Percentiles rank a stretch among this genome's conserved stretches.
These are phyloP conservation scores for Phaffomyces opuntiae DNA, from an alignment of 805 yeast genomes.

Conservation along the genomic window DNA sequence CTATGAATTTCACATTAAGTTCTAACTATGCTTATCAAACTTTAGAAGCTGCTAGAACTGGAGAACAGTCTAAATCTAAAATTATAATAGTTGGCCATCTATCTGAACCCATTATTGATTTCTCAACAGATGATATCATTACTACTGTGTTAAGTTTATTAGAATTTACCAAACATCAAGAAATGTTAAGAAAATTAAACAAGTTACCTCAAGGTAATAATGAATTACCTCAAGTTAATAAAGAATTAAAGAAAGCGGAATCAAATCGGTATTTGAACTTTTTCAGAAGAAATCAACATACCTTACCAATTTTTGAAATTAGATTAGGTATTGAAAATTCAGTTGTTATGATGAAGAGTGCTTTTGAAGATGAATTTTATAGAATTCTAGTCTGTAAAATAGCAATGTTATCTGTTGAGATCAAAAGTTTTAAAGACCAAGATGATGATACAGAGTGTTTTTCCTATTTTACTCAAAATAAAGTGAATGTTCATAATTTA, in stretches of 20 bases:
- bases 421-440: constrained; percentile 8
- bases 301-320: constrained; percentile 29
- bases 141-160: constrained; percentile 23
- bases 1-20: constrained; percentile 29
- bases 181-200: neutral
- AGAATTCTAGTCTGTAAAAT: constrained; percentile 24
- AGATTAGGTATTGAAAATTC: constrained; percentile 35
- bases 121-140: constrained; percentile 33
- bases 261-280: neutral
- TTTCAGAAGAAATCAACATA: constrained; percentile 12
- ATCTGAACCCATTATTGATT: constrained; percentile 38
- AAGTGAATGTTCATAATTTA: constrained; percentile 11
- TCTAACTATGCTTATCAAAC: constrained; percentile 33
- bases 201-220: constrained; percentile 1
- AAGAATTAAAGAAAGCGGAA: neutral
- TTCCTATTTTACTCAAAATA: constrained; percentile 6
- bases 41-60: constrained; percentile 19
- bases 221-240: neutral
- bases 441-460: constrained; percentile 17
- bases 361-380: constrained; percentile 23
- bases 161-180: constrained; percentile 14
- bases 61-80: constrained; percentile 25
- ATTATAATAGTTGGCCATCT: constrained; percentile 31
- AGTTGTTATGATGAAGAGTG: constrained; percentile 27
- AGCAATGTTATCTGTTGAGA: constrained; percentile 18